Evolutionary conservation across 345 rosid species (phyloP).

Genomic region (Heritiera littoralis): DNA sequence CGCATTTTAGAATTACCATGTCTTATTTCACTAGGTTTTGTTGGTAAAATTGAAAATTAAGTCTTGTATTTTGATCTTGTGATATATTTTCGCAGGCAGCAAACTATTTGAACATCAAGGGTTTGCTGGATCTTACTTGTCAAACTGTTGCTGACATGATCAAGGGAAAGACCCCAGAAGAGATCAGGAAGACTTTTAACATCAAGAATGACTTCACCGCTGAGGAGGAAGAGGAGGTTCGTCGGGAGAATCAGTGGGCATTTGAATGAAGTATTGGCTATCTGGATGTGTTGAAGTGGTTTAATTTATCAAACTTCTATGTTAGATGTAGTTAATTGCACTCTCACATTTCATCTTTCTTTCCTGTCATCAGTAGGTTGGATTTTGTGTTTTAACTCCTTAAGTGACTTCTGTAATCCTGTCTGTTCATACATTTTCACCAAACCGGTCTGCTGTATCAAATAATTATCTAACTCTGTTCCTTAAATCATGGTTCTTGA

Average conservation of each 20-base stretch:
- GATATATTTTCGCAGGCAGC: slow-evolving; percentile 46
- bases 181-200: slow-evolving; percentile 59
- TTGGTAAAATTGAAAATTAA: neutral
- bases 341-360: neutral
- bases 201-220: slow-evolving; percentile 60
- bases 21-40: neutral
- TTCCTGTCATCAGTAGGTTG: neutral
- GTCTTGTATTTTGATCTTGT: neutral
- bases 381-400: slow-evolving; percentile 4
- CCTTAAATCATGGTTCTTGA: neutral
- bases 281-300: neutral
- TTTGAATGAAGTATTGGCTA: slow-evolving; percentile 41
- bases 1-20: neutral
- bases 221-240: slow-evolving; percentile 64
- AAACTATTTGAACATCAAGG: slow-evolving; percentile 52
- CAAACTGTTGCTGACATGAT: slow-evolving; percentile 62
- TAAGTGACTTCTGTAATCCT: neutral
- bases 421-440: neutral
- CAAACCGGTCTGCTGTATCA: neutral
- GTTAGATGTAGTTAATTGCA: neutral
- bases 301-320: slow-evolving; percentile 1
- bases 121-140: slow-evolving; percentile 55
- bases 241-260: slow-evolving; percentile 75
- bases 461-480: neutral
- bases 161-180: slow-evolving; percentile 45